Base-by-base conservation (phyloP, 2,329 filamentous ascomycete species). In the Exophiala mesophila region DNA sequence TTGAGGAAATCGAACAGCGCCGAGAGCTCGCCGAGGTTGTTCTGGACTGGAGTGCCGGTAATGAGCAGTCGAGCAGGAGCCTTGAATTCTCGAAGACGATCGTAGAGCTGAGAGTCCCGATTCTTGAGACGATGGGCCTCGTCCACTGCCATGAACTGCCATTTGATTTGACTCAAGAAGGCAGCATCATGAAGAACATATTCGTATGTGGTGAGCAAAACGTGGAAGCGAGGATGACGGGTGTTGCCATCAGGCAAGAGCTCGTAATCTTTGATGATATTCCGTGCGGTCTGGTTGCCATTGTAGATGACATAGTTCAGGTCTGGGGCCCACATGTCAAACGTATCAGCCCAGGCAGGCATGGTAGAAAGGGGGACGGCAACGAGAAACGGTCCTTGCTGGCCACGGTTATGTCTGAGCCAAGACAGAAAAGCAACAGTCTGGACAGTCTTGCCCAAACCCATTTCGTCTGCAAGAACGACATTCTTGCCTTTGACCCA, bases 381-480 rank as follows among this genome's bases (percentile, higher is more conserved):
- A 46, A 97, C 90, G 31, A 98, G 79, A 59, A 96, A 97, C 0
- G 92, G 92, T 0, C 92, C 92, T 64, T 97, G 86, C 62, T 98
- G 92, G 36, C 76, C 76, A 54, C 90, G 81, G 45, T 88, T 82
- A 65, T 97, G 90, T 41, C 88, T 85, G 47, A 98, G 75, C 90
- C 92, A 98, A 62, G 90, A 96, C 64, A 98, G 83, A 63, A 97
- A 97, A 0, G 90, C 82, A 19, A 98, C 89, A 0, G 90, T 96
- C 67, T 98, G 92, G 0, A 98, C 92, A 0, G 92, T 98, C 69
- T 98, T 98, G 19, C 92, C 92, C 10, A 98, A 75, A 57, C 92
- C 92, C 92, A 98, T 98, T 67, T 98, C 92, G 61, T 98, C 92
- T 36, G 92, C 92, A 39, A 98, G 76, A 56, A 98, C 96, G 59